Evolutionary conservation across 2,329 filamentous ascomycete genomes (phyloP).

Genomic region (Aspergillus sp.): DNA sequence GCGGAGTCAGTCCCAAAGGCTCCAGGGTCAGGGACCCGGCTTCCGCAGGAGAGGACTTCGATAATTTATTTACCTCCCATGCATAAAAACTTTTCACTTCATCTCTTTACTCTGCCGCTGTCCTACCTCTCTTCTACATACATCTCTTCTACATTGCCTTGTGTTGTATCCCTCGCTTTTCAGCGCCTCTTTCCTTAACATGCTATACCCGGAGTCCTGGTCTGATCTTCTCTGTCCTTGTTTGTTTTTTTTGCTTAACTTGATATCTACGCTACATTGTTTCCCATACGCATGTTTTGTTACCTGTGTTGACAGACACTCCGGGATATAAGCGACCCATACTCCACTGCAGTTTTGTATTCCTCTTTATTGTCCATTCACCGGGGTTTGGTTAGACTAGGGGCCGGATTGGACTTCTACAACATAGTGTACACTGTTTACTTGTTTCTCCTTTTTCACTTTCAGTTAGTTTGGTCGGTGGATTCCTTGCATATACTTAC

Average conservation of each 20-base stretch:
- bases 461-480: neutral
- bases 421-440: neutral
- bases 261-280: neutral
- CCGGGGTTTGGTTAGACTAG: no score
- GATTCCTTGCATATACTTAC: neutral
- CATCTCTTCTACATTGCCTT: neutral
- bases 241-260: neutral
- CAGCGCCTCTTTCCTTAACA: neutral
- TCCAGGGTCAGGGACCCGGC: conserved; percentile 11
- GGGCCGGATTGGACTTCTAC: no score
- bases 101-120: neutral
- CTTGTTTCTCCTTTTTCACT: neutral
- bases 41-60: conserved; percentile 16
- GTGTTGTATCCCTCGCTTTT: neutral
- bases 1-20: conserved; percentile 34
- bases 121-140: neutral
- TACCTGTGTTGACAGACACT: neutral
- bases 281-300: neutral
- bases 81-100: neutral
- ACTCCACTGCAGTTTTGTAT: no score
- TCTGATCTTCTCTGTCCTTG: neutral
- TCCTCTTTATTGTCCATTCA: neutral
- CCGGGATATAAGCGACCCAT: no score
- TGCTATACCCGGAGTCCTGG: neutral
- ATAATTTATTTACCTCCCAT: conserved; percentile 4